Base-by-base conservation (phyloP, 192 early-diverging fungal species). In the Paraglomus brasilianum region DNA sequence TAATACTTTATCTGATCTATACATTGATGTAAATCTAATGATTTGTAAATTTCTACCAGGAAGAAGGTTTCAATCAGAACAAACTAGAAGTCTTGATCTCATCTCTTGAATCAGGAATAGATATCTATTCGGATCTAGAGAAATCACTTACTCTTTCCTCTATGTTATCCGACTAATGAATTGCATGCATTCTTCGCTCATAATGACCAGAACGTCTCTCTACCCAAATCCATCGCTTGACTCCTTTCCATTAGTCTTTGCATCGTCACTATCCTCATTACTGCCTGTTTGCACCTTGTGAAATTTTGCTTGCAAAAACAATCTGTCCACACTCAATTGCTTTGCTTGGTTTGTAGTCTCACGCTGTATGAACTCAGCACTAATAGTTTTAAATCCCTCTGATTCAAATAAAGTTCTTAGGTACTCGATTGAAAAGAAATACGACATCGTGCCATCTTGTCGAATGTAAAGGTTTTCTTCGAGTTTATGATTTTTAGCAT, bases 391-490 rank as follows among this genome's bases (percentile, higher is more conserved):
- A 51, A 88, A 88, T 0, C 88, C 87, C 46, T 88, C 81, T n/a
- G 66, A 72, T 42, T 84, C 83, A 77, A 93, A 93, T 17, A 87
- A 53, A 7, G 74, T 71, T 41, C 73, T 79, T 39, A 91, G 73
- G 44, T 87, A 78, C 40, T 88, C 84, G 0, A 72, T 64, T 0
- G 88, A 87, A 75, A 98, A 98, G 76, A 98, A 98, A 71, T 95
- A 96, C 4, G 92, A 92, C 75, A 95, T 80, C 0, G 96, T 99
- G 9, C 94, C 93, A 81, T 98, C 98, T 62, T 96, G 95, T 24
- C 98, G 90, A 44, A 95, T 91, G 79, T 99, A 99, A 46, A 98
- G 81, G 75, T 97, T 96, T 36, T 92, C 90, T 24, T 95, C 89
- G 8, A 99, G 78, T 74, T 91, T 87, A 40, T 93, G 88, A 45